Conservation (phyloP, 1,284 basidiomycete genomes). For the Cystobasidiaceae sp. region DNA sequence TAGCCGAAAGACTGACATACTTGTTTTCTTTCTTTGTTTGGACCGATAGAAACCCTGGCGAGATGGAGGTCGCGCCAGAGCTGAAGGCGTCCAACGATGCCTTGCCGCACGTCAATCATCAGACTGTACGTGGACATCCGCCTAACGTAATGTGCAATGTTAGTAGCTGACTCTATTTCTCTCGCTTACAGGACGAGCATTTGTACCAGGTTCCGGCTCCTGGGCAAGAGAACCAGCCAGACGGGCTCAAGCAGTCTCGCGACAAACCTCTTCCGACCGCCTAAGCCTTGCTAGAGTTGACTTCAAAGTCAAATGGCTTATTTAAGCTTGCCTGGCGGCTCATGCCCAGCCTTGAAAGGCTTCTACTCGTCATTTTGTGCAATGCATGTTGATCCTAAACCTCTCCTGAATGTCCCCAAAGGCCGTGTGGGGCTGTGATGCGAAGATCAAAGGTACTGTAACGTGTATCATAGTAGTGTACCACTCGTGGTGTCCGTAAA, state of each 20-base stretch:
- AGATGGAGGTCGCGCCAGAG: constrained; percentile 8
- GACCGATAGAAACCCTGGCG: constrained; percentile 12
- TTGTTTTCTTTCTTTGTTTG: too few species aligned
- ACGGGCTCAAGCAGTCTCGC: constrained; percentile 16
- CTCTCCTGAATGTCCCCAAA: too few species aligned
- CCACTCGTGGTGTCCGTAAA: too few species aligned
- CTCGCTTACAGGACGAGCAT: not conserved
- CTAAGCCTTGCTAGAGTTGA: not conserved
- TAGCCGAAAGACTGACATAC: too few species aligned
- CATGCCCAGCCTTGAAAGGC: too few species aligned
- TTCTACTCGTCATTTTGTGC: too few species aligned
- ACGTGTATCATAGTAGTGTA: too few species aligned
- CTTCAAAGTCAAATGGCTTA: too few species aligned
- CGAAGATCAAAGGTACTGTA: too few species aligned
- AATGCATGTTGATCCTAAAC: too few species aligned
- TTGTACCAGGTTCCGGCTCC: constrained; percentile 4
- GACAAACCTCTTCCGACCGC: constrained; percentile 16
- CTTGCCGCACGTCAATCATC: constrained; percentile 5
- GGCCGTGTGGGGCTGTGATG: too few species aligned
- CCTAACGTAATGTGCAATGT: not conserved
- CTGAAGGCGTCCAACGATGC: not conserved
- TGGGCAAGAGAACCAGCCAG: not conserved
- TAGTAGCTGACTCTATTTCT: not conserved
- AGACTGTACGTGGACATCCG: not conserved
- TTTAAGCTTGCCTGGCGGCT: too few species aligned